Evolutionary conservation across 2,329 filamentous ascomycete species (phyloP), one percentile per base, ranked within the genome.

Genomic region (Arthroderma sp.): DNA sequence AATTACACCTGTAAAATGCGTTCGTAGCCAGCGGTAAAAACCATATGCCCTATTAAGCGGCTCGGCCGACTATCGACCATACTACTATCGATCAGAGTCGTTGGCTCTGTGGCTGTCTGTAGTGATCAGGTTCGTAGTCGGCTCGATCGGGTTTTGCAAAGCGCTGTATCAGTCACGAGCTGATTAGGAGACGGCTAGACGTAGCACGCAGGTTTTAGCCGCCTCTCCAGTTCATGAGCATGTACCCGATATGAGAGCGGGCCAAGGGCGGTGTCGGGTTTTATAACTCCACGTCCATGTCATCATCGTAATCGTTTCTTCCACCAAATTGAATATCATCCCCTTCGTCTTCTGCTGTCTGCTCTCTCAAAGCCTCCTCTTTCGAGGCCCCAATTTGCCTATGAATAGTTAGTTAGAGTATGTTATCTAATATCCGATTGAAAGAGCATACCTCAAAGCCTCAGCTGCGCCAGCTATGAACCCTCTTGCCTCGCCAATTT

Each of bases 401-500:
- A 61, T 56, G 58, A 38, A 31, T 25, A 19, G 8, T 3, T 23
- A 60, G 17, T 35, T 47, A 41, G 43, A 17, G 2, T 9, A 51
- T 33, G n/a, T 8, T 33, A 49, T 13, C 28, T 2, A 11, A 38
- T 33, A 56, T 2, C 4, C 53, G 13, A 61, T 43, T 39, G 23
- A 21, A 43, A 41, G 11, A 25, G n/a, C 65, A 61, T 71, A 79
- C 79, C 81, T 77, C 65, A 97, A 77, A 3, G 88, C 89, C 70
- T 97, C 91, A 62, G 97, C 85, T 1, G 96, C 88, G 0, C 87
- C 88, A 1, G 83, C 78, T 60, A 97, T 83, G 67, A 96, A 95
- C 0, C 83, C 85, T 65, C 91, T 80, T 57, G 84, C 87, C 74
- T 97, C 91, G 0, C 87, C 86, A 52, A 97, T 77, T 75, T 98